A percentile compares a stretch with the other conserved stretches of the same genome.
Evolutionary conservation across 257 asterid species (phyloP).

Genomic region (Verbena officinalis): DNA sequence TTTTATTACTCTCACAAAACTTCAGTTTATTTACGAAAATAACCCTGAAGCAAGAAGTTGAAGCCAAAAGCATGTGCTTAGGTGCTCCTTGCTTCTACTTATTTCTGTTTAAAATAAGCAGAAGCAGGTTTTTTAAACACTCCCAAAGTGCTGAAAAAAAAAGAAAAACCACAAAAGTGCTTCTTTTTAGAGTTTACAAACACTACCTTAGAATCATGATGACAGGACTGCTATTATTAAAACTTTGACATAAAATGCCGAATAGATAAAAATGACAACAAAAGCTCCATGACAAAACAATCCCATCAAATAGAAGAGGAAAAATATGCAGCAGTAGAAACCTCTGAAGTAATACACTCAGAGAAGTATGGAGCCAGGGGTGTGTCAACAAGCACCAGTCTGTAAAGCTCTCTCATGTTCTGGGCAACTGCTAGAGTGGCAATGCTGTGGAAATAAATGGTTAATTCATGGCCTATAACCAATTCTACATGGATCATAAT

Average conservation of each 20-base stretch:
- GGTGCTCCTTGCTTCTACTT: too few species aligned
- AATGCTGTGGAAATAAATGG: slow-evolving; percentile 55
- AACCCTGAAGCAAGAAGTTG: too few species aligned
- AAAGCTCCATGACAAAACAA: slow-evolving; percentile 4
- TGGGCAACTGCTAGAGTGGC: slow-evolving; percentile 91
- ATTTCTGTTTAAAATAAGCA: too few species aligned
- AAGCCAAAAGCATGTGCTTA: too few species aligned
- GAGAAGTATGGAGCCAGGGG: slow-evolving; percentile 95
- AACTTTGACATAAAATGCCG: slow-evolving; percentile 6
- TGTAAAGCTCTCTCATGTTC: slow-evolving; percentile 93
- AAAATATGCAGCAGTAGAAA: slow-evolving; percentile 26
- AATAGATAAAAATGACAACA: not conserved
- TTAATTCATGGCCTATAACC: not conserved
- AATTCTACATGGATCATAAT: slow-evolving; percentile 9
- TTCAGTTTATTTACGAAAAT: too few species aligned
- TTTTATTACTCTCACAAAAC: too few species aligned
- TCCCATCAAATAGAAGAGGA: not conserved
- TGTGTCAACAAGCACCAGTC: slow-evolving; percentile 92
- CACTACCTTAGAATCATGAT: slow-evolving; percentile 5
- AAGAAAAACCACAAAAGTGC: too few species aligned
- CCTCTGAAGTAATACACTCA: slow-evolving; percentile 94
- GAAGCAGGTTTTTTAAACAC: too few species aligned
- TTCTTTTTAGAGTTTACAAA: too few species aligned
- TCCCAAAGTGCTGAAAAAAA: too few species aligned
- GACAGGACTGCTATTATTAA: not conserved